phyloP scores from a whole-genome alignment of 768 basidiomycete species.

The Suillus ampliporus region DNA sequence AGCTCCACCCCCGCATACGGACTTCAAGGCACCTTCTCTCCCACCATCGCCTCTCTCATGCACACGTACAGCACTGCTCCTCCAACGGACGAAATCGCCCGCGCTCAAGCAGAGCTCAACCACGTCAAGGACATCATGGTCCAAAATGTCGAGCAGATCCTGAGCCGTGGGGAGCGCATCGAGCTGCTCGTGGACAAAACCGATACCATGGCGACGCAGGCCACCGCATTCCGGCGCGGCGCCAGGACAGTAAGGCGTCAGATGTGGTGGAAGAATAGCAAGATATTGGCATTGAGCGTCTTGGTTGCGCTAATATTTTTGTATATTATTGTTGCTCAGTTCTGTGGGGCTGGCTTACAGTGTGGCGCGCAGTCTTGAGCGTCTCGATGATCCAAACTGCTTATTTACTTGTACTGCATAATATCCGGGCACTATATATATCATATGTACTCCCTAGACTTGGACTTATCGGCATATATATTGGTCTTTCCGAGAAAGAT shows the following conservation, averaged over 20 bases:
- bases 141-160: conserved; percentile 96
- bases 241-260: conserved; percentile 81
- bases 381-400: not conserved
- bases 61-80: conserved; percentile 89
- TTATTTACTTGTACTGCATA: conserved; percentile 3
- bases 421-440: not conserved
- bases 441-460: conserved; percentile 9
- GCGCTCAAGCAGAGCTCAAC: conserved; percentile 87
- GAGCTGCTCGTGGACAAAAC: conserved; percentile 98
- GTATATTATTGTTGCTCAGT: conserved; percentile 86
- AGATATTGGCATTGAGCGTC: conserved; percentile 67
- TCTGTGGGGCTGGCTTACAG: conserved; percentile 84
- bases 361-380: conserved; percentile 45
- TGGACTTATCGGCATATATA: not conserved
- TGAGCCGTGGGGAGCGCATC: conserved; percentile 92
- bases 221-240: conserved; percentile 90
- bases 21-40: conserved; percentile 74
- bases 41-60: conserved; percentile 75
- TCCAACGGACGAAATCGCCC: conserved; percentile 85
- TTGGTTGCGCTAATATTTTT: conserved; percentile 76
- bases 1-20: conserved; percentile 58
- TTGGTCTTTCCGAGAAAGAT: not conserved
- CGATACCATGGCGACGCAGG: conserved; percentile 92
- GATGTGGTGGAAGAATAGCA: conserved; percentile 91
- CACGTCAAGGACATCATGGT: conserved; percentile 98